Evolutionary conservation across 306 rosid species (phyloP).

Genomic region (Medicago arabica): DNA sequence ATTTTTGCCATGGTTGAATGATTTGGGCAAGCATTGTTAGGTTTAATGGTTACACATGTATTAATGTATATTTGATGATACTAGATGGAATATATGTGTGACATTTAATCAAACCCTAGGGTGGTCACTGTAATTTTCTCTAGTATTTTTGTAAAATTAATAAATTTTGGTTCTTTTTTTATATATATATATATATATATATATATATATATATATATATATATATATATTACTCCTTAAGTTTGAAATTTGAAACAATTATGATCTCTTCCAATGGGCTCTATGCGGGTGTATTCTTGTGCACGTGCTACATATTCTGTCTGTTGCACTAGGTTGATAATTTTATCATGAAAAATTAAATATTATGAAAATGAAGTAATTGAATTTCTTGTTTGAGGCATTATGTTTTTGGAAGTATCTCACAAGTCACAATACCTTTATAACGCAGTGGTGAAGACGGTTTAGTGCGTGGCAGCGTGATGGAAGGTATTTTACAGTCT

Average conservation of each 20-base stretch:
- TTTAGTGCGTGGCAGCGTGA: conserved; percentile 50
- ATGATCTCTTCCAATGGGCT: conserved; percentile 40
- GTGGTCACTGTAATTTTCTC: no score
- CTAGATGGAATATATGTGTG: no score
- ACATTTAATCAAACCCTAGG: no score
- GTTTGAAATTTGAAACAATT: not conserved
- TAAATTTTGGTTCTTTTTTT: no score
- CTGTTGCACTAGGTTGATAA: conserved; percentile 40
- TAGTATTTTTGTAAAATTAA: no score
- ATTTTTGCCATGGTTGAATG: no score
- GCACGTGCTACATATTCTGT: conserved; percentile 74
- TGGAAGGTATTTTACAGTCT: conserved; percentile 44
- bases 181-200: no score
- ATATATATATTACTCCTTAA: no score
- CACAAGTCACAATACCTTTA: conserved; percentile 33
- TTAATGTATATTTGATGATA: no score
- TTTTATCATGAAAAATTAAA: not conserved
- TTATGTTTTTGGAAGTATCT: conserved; percentile 59
- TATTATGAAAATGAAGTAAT: not conserved
- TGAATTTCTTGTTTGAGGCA: conserved; percentile 1
- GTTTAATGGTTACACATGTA: no score
- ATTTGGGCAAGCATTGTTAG: no score
- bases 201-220: no score
- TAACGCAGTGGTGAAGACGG: conserved; percentile 38
- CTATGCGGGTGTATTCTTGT: conserved; percentile 60